phyloP scores from a whole-genome alignment of 257 asterid species.

The Datura wrightii region DNA sequence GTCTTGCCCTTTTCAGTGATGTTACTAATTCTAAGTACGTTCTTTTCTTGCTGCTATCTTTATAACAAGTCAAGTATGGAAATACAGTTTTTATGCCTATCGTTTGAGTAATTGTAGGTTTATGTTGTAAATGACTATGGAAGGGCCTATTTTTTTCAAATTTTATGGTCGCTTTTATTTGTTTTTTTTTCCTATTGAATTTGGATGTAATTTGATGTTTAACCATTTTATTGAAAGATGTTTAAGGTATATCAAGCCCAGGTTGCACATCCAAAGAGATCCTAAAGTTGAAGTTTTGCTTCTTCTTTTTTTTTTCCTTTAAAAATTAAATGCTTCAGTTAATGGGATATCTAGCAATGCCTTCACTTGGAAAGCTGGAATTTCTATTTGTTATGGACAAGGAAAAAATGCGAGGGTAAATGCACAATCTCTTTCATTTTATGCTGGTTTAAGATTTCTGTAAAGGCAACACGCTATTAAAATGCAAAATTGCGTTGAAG shows the following conservation, averaged over 20 bases:
- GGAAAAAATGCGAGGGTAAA: not conserved
- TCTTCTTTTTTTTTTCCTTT: not conserved
- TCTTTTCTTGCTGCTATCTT: slow-evolving; percentile 9
- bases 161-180: not conserved
- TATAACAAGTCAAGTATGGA: not conserved
- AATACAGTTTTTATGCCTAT: not conserved
- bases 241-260: not conserved
- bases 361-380: not conserved
- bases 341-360: not conserved
- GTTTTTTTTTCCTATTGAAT: not conserved
- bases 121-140: not conserved
- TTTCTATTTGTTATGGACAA: not conserved
- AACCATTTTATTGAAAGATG: not conserved
- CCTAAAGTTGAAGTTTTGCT: not conserved
- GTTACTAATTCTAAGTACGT: slow-evolving; percentile 88
- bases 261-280: not conserved
- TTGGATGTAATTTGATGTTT: not conserved
- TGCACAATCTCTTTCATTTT: not conserved
- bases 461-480: not conserved
- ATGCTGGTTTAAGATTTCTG: not conserved
- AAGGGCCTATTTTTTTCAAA: not conserved
- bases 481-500: not conserved
- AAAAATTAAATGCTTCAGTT: not conserved
- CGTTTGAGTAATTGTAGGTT: not conserved
- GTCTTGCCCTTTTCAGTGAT: slow-evolving; percentile 76